Percentiles rank a stretch among this genome's conserved stretches.
Evolutionary conservation across 2,329 filamentous ascomycete species (phyloP).

Genomic region (Epichloe sibirici): DNA sequence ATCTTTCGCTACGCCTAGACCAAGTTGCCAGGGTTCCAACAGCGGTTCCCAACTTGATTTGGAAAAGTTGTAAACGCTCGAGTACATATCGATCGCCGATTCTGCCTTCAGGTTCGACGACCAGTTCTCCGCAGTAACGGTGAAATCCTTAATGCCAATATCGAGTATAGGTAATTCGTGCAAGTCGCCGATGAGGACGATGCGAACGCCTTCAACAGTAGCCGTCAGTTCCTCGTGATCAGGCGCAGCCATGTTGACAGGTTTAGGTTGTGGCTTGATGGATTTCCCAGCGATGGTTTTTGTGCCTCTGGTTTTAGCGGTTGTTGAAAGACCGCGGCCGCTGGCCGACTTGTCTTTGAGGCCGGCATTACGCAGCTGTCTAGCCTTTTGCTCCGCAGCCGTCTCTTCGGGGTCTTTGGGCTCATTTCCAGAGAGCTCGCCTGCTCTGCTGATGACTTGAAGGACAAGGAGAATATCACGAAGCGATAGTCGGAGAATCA

Average conservation of each 20-base stretch:
- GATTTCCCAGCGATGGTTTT: constrained; percentile 23
- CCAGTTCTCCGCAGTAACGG: constrained; percentile 79
- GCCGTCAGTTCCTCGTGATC: constrained; percentile 69
- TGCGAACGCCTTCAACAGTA: constrained; percentile 73
- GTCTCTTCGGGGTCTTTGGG: constrained; percentile 29
- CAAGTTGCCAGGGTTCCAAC: constrained; percentile 93
- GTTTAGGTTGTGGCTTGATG: constrained; percentile 11
- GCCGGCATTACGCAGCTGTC: constrained; percentile 36
- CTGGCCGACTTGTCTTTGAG: constrained; percentile 46
- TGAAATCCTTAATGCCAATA: constrained; percentile 83
- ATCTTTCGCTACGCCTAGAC: constrained; percentile 75
- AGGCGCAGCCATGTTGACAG: constrained; percentile 4
- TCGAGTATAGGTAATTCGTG: constrained; percentile 95
- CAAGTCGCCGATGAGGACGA: constrained; percentile 88
- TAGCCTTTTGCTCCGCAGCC: constrained; percentile 41
- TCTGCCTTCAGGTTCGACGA: constrained; percentile 77
- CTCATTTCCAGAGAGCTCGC: constrained; percentile 65
- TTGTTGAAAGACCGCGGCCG: constrained; percentile 41
- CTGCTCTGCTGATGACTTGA: constrained; percentile 83
- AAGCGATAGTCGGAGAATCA: constrained; percentile 80
- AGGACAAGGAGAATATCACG: constrained; percentile 89
- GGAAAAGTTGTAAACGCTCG: constrained; percentile 97
- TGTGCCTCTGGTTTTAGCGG: constrained; percentile 29
- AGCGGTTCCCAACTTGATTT: constrained; percentile 98
- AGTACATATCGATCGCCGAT: constrained; percentile 81